These are phyloP conservation scores for Luffa acutangula DNA, from an alignment of 306 rosid genomes.

Conservation along the genomic window DNA sequence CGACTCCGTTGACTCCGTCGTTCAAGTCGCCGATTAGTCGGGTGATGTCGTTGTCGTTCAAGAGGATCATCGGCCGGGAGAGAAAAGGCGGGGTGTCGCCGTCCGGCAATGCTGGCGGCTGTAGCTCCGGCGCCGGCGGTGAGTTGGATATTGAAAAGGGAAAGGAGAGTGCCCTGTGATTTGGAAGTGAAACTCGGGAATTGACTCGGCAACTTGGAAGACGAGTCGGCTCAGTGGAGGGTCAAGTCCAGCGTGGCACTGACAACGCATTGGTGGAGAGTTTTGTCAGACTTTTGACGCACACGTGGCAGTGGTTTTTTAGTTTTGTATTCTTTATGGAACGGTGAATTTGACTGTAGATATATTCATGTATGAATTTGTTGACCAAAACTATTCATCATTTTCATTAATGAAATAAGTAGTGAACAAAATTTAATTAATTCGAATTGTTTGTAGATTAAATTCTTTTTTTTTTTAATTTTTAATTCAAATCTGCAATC, in stretches of 20 bases:
- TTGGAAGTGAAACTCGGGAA: background rate
- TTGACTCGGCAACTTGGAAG: background rate
- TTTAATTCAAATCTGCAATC: no score
- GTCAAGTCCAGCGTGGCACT: background rate
- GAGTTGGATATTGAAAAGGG: constrained; percentile 42
- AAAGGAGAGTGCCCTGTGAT: constrained; percentile 25
- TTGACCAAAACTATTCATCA: background rate
- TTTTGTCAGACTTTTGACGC: background rate
- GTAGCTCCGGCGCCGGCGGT: constrained; percentile 10
- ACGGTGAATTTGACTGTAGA: background rate
- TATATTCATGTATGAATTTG: background rate
- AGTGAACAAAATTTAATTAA: background rate
- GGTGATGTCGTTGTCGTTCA: constrained; percentile 47
- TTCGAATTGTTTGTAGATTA: background rate
- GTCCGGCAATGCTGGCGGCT: constrained; percentile 17
- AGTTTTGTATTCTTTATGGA: background rate
- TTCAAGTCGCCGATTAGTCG: constrained; percentile 42
- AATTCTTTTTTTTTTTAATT: background rate
- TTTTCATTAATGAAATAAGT: background rate
- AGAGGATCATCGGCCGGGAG: constrained; percentile 51
- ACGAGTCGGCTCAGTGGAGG: background rate
- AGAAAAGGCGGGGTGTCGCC: constrained; percentile 33
- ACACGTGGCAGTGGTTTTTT: background rate
- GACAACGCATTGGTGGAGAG: background rate
- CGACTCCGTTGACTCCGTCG: constrained; percentile 10